Evolutionary conservation across 2,329 filamentous ascomycete species (phyloP).

Genomic region (Fusarium lyarnte): DNA sequence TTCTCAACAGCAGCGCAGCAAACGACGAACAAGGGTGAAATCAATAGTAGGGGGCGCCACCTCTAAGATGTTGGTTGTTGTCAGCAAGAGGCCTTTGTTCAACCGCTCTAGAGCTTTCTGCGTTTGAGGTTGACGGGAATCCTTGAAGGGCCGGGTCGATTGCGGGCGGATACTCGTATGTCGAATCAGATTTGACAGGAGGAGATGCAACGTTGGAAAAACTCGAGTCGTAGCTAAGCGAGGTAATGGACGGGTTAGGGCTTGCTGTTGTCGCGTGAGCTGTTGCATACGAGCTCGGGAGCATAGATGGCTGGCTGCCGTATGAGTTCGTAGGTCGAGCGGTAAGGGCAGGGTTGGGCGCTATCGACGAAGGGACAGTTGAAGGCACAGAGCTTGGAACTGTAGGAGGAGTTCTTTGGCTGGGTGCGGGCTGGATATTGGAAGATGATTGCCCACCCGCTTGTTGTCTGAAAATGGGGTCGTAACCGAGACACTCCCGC

Average conservation of each 20-base stretch:
- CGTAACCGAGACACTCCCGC: conserved; percentile 86
- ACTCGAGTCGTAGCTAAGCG: conserved; percentile 49
- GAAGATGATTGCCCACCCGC: conserved; percentile 78
- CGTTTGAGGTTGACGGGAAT: conserved; percentile 36
- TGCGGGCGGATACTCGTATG: conserved; percentile 66
- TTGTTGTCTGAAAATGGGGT: conserved; percentile 83
- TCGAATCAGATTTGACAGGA: conserved; percentile 50
- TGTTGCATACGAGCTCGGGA: conserved; percentile 55
- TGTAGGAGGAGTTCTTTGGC: conserved; percentile 48
- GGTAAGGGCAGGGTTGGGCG: conserved; percentile 38
- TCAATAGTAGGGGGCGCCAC: conserved; percentile 58
- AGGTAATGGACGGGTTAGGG: conserved; percentile 44
- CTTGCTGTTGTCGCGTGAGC: conserved; percentile 47
- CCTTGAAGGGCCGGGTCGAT: conserved; percentile 74
- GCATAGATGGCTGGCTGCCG: conserved; percentile 56
- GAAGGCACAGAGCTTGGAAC: conserved; percentile 42
- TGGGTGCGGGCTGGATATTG: conserved; percentile 53
- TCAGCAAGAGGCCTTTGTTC: conserved; percentile 45
- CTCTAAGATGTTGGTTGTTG: conserved; percentile 57
- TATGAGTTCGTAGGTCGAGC: conserved; percentile 53
- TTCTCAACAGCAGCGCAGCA: conserved; percentile 43
- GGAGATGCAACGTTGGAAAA: conserved; percentile 45
- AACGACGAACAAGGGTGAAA: conserved; percentile 43
- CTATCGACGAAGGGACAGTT: conserved; percentile 40
- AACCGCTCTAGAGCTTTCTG: conserved; percentile 39